phyloP scores from a whole-genome alignment of 345 rosid species.

The Moringa oleifera region DNA sequence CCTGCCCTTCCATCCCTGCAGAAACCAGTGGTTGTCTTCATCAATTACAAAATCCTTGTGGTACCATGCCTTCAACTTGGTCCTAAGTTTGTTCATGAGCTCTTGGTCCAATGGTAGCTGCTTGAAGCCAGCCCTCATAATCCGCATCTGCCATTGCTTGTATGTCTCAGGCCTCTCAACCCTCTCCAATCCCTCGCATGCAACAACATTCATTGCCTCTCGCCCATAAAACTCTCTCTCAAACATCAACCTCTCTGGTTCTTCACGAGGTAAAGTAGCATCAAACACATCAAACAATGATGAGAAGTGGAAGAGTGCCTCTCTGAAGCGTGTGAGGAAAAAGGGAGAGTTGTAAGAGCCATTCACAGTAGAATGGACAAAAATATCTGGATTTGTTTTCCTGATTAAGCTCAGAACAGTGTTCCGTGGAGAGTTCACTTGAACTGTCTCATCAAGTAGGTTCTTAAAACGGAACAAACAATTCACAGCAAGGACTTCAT shows the following conservation, averaged over 20 bases:
- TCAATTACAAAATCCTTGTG: conserved; percentile 69
- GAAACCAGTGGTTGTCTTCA: conserved; percentile 61
- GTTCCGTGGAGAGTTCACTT: conserved; percentile 51
- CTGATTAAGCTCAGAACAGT: conserved; percentile 49
- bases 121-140: conserved; percentile 60
- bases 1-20: conserved; percentile 93
- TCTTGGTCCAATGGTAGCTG: conserved; percentile 39
- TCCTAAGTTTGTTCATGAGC: conserved; percentile 29
- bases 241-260: conserved; percentile 41
- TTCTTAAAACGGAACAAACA: conserved; percentile 33
- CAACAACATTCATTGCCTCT: conserved; percentile 59
- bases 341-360: conserved; percentile 79
- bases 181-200: conserved; percentile 79
- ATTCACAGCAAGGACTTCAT: conserved; percentile 67
- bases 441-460: conserved; percentile 65
- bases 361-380: conserved; percentile 40
- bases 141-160: conserved; percentile 73
- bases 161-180: conserved; percentile 79
- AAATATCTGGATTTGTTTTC: conserved; percentile 50
- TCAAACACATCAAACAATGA: conserved; percentile 63
- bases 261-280: conserved; percentile 36
- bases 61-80: conserved; percentile 41
- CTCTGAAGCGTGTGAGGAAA: conserved; percentile 65
- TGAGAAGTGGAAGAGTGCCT: conserved; percentile 74
- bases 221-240: conserved; percentile 64